Percentiles rank a stretch among this genome's conserved stretches.
These are phyloP conservation scores for Azolla pinnata DNA, from an alignment of 75 land plant species.

Conservation along the genomic window DNA sequence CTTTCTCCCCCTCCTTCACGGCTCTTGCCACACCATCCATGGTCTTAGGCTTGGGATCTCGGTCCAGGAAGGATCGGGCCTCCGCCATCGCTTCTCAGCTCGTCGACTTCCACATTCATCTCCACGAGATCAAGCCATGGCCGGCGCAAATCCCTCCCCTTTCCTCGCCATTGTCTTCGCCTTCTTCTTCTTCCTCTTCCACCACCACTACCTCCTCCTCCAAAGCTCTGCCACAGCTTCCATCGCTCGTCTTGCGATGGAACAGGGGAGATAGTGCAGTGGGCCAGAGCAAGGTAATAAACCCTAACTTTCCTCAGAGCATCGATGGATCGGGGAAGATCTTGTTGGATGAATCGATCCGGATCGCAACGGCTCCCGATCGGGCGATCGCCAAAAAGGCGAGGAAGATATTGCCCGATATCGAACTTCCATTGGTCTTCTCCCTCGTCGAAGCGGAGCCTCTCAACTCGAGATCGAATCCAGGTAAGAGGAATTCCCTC, in stretches of 20 bases:
- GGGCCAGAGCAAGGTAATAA: neutral
- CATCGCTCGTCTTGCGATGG: neutral
- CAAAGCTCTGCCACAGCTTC: neutral
- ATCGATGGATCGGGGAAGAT: neutral
- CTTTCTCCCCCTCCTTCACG: no score
- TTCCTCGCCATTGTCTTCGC: no score
- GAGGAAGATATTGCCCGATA: neutral
- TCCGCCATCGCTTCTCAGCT: neutral
- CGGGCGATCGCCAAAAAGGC: neutral
- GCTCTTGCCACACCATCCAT: constrained; percentile 6
- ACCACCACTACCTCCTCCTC: no score
- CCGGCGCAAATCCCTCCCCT: neutral
- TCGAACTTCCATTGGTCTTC: constrained; percentile 1
- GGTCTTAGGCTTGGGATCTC: constrained; percentile 12
- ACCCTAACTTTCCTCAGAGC: neutral
- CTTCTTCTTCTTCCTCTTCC: no score
- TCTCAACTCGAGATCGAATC: no score
- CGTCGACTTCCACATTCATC: constrained; percentile 1
- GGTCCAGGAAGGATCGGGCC: constrained; percentile 13
- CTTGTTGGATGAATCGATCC: neutral
- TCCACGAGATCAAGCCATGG: constrained; percentile 16
- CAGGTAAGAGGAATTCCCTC: no score
- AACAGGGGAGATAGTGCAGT: constrained; percentile 4
- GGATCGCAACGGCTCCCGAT: neutral
- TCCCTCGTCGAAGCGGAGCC: neutral